A percentile compares a stretch with the other conserved stretches of the same genome.
Conservation (phyloP, 345 rosid genomes). For the Corymbia maculata region DNA sequence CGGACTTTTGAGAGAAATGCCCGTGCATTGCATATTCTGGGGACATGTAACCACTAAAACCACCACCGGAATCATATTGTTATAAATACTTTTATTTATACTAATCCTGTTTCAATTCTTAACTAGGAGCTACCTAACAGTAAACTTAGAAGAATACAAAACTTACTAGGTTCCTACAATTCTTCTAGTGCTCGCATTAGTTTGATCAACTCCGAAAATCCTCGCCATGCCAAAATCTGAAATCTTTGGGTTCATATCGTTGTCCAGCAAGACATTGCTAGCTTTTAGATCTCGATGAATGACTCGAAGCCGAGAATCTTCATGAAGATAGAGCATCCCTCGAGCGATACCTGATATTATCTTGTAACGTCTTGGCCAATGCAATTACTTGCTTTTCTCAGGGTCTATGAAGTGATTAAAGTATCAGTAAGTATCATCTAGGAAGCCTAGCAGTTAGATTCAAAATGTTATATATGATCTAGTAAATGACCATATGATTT, state of each 20-base stretch:
- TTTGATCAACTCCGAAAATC: background rate
- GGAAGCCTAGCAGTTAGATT: background rate
- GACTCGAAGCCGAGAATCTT: background rate
- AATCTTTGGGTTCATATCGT: background rate
- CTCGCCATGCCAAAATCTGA: background rate
- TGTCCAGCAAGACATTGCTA: background rate
- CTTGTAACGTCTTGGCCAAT: background rate
- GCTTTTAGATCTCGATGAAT: background rate
- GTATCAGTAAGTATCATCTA: background rate
- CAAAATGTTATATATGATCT: background rate
- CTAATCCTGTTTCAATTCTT: background rate
- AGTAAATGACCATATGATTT: background rate
- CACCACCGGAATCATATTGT: background rate
- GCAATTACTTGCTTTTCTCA: background rate
- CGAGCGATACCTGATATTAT: background rate
- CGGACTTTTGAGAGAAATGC: constrained; percentile 4
- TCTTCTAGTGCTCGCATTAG: background rate
- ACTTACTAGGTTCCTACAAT: background rate
- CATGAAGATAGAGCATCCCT: background rate
- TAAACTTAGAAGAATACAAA: background rate
- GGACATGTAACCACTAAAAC: background rate
- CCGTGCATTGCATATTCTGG: background rate
- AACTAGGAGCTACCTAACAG: background rate
- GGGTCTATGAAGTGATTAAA: background rate
- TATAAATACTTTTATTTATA: background rate